A percentile compares a stretch with the other conserved stretches of the same genome.
These are phyloP conservation scores for Rhynchospora tenuis DNA, from an alignment of 176 grass and related monocot species.

Conservation along the genomic window DNA sequence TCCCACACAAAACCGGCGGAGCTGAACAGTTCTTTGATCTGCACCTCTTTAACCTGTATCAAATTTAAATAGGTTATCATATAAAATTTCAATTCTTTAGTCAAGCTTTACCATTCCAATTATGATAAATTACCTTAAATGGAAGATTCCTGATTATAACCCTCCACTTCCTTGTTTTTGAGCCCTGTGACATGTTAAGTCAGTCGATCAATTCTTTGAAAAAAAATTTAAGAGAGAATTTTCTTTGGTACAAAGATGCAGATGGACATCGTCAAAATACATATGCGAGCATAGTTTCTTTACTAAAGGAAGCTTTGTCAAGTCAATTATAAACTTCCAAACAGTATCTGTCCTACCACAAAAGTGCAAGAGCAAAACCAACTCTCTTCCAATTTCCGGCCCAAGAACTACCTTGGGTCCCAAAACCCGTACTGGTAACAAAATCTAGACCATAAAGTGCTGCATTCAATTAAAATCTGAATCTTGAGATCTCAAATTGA, in stretches of 20 bases:
- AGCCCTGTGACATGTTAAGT: conserved; percentile 37
- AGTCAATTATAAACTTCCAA: background rate
- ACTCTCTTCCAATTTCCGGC: background rate
- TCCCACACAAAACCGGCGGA: conserved; percentile 90
- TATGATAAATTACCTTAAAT: conserved; percentile 68
- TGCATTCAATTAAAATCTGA: background rate
- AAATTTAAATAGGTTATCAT: conserved; percentile 13
- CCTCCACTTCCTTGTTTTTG: conserved; percentile 91
- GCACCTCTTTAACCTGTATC: conserved; percentile 57
- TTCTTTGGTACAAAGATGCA: background rate
- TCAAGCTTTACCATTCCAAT: background rate
- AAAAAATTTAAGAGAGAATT: background rate
- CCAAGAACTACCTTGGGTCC: background rate
- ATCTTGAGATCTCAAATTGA: background rate
- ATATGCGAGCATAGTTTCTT: conserved; percentile 3
- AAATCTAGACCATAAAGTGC: background rate
- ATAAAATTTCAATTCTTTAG: conserved; percentile 24
- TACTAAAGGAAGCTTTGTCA: background rate
- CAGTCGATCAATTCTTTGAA: background rate
- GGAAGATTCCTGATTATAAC: conserved; percentile 88
- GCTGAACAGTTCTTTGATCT: conserved; percentile 66
- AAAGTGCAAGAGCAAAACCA: background rate
- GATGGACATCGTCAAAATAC: background rate
- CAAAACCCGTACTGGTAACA: background rate
- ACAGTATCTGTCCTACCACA: background rate